phyloP scores from a whole-genome alignment of 139 green algal species.

The Tetraselmis chui region DNA sequence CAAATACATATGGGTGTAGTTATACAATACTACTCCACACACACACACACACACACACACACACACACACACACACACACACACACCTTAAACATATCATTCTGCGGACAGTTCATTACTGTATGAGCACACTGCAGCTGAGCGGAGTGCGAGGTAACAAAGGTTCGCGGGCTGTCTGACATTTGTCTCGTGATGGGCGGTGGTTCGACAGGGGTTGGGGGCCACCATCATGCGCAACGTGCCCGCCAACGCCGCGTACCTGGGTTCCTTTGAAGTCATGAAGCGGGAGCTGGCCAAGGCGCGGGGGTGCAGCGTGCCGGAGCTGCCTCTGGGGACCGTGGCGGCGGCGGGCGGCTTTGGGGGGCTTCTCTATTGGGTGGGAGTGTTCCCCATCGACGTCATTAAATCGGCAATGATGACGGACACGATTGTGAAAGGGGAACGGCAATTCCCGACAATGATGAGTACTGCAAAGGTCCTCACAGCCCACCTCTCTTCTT shows the following conservation, averaged over 20 bases:
- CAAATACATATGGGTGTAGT: no score
- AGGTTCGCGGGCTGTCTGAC: no score
- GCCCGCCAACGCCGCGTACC: constrained; percentile 87
- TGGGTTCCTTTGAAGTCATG: constrained; percentile 88
- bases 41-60: no score
- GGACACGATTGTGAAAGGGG: constrained; percentile 58
- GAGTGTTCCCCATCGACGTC: constrained; percentile 86
- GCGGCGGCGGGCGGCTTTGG: constrained; percentile 57
- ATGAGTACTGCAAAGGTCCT: constrained; percentile 42
- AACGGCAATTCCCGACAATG: constrained; percentile 69
- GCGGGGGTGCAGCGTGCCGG: constrained; percentile 24
- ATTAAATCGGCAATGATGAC: constrained; percentile 86
- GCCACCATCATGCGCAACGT: constrained; percentile 84
- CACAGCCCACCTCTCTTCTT: no score
- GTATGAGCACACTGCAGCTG: no score
- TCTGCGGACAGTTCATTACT: no score
- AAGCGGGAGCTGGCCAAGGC: constrained; percentile 53
- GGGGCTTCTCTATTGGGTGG: constrained; percentile 78
- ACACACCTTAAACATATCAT: no score
- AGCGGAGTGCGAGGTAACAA: no score
- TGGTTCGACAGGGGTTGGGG: constrained; percentile 59
- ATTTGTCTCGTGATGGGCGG: no score
- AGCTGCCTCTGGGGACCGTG: constrained; percentile 39
- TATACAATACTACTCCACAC: no score
- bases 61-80: no score